A percentile compares a stretch with the other conserved stretches of the same genome.
Conservation (phyloP, 768 basidiomycete species). For the Gymnopilus junonius region DNA sequence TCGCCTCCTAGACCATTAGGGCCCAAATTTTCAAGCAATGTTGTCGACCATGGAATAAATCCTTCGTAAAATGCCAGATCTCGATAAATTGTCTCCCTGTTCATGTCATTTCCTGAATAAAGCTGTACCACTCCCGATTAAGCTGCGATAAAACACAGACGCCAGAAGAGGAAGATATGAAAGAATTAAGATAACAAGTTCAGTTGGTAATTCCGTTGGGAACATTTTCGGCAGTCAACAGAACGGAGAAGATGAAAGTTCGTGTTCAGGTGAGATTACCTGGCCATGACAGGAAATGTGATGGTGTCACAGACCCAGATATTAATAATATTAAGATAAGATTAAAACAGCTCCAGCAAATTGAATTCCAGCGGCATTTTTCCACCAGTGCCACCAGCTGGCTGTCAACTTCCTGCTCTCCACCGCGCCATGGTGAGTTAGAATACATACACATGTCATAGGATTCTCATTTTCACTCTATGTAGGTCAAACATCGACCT, state of each 20-base stretch:
- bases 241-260: not conserved
- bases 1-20: slow-evolving; percentile 17
- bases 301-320: not conserved
- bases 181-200: slow-evolving; percentile 17
- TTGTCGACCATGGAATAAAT: slow-evolving; percentile 39
- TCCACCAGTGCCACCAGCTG: no score
- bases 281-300: not conserved
- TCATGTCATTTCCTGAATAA: slow-evolving; percentile 39
- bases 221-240: slow-evolving; percentile 3
- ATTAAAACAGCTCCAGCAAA: not conserved
- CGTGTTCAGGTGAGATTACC: not conserved
- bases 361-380: no score
- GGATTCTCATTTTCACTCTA: no score
- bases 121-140: slow-evolving; percentile 20
- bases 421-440: no score
- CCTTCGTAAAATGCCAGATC: slow-evolving; percentile 57
- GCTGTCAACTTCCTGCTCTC: no score
- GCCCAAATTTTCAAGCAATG: not conserved
- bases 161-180: slow-evolving; percentile 17
- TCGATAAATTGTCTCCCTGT: slow-evolving; percentile 61
- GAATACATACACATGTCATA: no score
- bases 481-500: no score
- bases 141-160: slow-evolving; percentile 7
- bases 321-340: not conserved
- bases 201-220: slow-evolving; percentile 15